Evolutionary conservation across 495 filamentous ascomycete species (phyloP).

Genomic region (Lentithecium fluviatile): DNA sequence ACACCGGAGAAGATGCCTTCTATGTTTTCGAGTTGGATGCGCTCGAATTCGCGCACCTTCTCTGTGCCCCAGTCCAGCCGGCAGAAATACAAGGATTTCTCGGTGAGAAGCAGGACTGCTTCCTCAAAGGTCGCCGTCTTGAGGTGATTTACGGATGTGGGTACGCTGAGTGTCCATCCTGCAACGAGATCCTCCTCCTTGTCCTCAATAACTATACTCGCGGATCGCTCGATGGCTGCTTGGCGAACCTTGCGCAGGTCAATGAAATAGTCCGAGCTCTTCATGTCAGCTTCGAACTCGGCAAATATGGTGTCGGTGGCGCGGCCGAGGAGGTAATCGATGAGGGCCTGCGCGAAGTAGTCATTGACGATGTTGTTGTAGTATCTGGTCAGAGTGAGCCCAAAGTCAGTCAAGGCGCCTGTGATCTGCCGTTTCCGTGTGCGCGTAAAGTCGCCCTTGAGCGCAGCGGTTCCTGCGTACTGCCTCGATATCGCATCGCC

Average conservation of each 20-base stretch:
- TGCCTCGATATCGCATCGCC: conserved; percentile 69
- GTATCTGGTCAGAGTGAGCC: conserved; percentile 73
- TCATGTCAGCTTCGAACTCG: conserved; percentile 87
- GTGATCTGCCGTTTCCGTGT: conserved; percentile 86
- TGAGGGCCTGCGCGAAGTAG: conserved; percentile 90
- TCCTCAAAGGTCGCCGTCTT: conserved; percentile 75
- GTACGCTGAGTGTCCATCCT: conserved; percentile 78
- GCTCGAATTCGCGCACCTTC: conserved; percentile 85
- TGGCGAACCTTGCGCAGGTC: conserved; percentile 79
- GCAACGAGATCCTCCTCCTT: conserved; percentile 76
- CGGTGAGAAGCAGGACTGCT: conserved; percentile 79
- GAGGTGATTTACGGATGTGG: conserved; percentile 63
- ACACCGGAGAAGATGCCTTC: conserved; percentile 70
- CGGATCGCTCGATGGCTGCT: conserved; percentile 81
- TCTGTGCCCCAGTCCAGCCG: conserved; percentile 90
- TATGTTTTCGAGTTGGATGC: conserved; percentile 74
- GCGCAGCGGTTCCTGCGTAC: conserved; percentile 84
- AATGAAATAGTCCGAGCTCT: conserved; percentile 81
- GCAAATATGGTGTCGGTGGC: conserved; percentile 78
- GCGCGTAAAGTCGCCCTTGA: conserved; percentile 94
- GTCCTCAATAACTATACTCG: conserved; percentile 80
- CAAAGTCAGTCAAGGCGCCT: conserved; percentile 92
- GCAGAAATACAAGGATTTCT: conserved; percentile 79
- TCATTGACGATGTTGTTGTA: conserved; percentile 87
- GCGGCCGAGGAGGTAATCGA: conserved; percentile 91